These are phyloP conservation scores for Claviceps maximensis DNA, from an alignment of 2,329 filamentous ascomycete species.

Conservation along the genomic window DNA sequence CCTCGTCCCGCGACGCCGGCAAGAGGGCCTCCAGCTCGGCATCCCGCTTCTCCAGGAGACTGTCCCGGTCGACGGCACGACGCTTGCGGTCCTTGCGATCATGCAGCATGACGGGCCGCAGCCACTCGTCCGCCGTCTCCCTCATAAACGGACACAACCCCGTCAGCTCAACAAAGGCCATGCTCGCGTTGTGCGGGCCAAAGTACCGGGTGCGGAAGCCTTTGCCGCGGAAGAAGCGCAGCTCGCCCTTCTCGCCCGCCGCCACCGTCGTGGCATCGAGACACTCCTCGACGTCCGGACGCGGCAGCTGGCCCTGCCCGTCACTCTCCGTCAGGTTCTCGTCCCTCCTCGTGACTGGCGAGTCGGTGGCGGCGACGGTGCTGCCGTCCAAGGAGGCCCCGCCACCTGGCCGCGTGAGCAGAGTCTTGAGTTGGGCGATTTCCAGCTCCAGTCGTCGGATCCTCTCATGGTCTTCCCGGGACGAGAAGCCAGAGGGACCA, in stretches of 20 bases:
- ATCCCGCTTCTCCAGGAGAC: constrained; percentile 33
- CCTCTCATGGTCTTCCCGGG: constrained; percentile 39
- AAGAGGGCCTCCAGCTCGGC: constrained; percentile 36
- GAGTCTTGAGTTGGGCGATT: constrained; percentile 40
- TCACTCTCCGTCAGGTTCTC: constrained; percentile 19
- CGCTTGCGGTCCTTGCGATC: constrained; percentile 42
- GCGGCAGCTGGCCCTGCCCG: constrained; percentile 19
- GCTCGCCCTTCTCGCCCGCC: constrained; percentile 35
- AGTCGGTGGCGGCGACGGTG: constrained; percentile 32
- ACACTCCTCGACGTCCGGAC: constrained; percentile 25
- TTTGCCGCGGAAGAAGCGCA: constrained; percentile 44
- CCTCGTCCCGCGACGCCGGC: constrained; percentile 30
- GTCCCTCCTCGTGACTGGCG: constrained; percentile 33
- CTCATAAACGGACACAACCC: constrained; percentile 48
- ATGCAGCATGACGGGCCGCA: constrained; percentile 43
- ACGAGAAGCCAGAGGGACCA: constrained; percentile 15
- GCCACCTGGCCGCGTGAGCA: constrained; percentile 30
- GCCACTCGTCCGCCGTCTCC: constrained; percentile 48
- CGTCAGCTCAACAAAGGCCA: constrained; percentile 45
- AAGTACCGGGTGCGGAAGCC: constrained; percentile 48
- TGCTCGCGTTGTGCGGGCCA: constrained; percentile 46
- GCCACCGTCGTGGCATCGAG: constrained; percentile 26
- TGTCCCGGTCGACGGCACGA: constrained; percentile 38
- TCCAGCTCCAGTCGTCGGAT: constrained; percentile 47
- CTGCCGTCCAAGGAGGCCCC: constrained; percentile 34